Percentiles rank a stretch among this genome's conserved stretches.
phyloP scores from a whole-genome alignment of 1,284 basidiomycete species.

The Pascua guehoae region DNA sequence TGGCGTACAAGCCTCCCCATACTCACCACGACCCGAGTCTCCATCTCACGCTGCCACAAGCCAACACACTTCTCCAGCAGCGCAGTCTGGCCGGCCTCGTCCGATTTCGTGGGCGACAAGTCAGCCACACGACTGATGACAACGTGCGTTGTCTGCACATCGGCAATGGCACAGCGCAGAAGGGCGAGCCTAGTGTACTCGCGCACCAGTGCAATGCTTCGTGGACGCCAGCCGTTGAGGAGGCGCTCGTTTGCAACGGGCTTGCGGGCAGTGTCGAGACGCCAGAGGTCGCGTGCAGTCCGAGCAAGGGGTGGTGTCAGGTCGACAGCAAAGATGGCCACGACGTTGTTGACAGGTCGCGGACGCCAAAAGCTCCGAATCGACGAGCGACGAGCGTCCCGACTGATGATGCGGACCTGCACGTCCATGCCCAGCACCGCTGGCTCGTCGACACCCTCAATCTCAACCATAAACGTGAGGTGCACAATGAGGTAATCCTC shows the following conservation, averaged over 20 bases:
- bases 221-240: slow-evolving; percentile 74
- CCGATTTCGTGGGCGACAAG: slow-evolving; percentile 36
- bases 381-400: slow-evolving; percentile 74
- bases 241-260: slow-evolving; percentile 88
- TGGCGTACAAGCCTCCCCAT: background rate
- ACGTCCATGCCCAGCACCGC: slow-evolving; percentile 83
- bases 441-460: slow-evolving; percentile 78
- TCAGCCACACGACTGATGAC: slow-evolving; percentile 56
- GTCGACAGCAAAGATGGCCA: slow-evolving; percentile 70
- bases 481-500: slow-evolving; percentile 77
- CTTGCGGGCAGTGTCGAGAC: slow-evolving; percentile 87
- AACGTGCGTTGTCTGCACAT: slow-evolving; percentile 82
- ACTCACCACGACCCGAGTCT: slow-evolving; percentile 67
- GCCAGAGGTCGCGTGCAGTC: slow-evolving; percentile 84
- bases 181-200: slow-evolving; percentile 71
- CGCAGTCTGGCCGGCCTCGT: slow-evolving; percentile 60
- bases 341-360: slow-evolving; percentile 46
- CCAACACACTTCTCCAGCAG: slow-evolving; percentile 63
- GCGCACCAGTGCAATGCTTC: slow-evolving; percentile 79
- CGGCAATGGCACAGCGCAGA: slow-evolving; percentile 69
- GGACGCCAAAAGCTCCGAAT: slow-evolving; percentile 67
- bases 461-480: slow-evolving; percentile 69
- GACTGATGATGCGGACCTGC: slow-evolving; percentile 76
- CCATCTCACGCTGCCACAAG: slow-evolving; percentile 78
- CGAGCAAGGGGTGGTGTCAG: slow-evolving; percentile 81